Evolutionary conservation across 1,284 basidiomycete genomes (phyloP).

Genomic region (Ganoderma multipileum): DNA sequence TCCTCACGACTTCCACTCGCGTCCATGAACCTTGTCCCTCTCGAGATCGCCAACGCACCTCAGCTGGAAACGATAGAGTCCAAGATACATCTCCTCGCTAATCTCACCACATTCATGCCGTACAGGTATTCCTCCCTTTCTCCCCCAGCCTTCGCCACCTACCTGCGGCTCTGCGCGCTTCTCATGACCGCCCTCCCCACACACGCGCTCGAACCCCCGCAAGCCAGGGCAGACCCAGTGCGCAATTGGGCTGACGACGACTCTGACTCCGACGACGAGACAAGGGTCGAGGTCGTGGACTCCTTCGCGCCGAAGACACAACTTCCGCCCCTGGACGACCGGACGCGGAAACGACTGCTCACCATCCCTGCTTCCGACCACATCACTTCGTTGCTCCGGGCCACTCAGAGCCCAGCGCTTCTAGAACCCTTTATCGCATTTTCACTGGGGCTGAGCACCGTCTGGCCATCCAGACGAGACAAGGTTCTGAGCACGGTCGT

Average conservation of each 20-base stretch:
- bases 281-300: conserved; percentile 46
- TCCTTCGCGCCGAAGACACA: conserved; percentile 42
- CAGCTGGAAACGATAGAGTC: conserved; percentile 36
- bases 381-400: conserved; percentile 55
- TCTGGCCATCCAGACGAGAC: conserved; percentile 68
- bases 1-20: conserved; percentile 54
- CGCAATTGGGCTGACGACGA: conserved; percentile 43
- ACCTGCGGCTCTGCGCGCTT: conserved; percentile 58
- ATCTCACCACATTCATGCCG: conserved; percentile 65
- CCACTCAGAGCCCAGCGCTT: conserved; percentile 45
- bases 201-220: conserved; percentile 55
- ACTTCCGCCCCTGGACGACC: conserved; percentile 56
- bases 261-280: conserved; percentile 48
- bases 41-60: conserved; percentile 34
- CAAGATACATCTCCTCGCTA: conserved; percentile 68
- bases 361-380: conserved; percentile 57
- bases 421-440: conserved; percentile 56
- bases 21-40: conserved; percentile 42
- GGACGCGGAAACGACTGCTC: conserved; percentile 61
- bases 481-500: conserved; percentile 56
- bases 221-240: conserved; percentile 31
- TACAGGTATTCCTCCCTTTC: conserved; percentile 59
- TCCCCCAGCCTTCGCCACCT: conserved; percentile 53
- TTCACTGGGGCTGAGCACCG: conserved; percentile 57
- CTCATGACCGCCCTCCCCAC: conserved; percentile 63